These are phyloP conservation scores for Cyanidioschyzon merolae DNA, from an alignment of 23 red algal genomes.

Conservation along the genomic window DNA sequence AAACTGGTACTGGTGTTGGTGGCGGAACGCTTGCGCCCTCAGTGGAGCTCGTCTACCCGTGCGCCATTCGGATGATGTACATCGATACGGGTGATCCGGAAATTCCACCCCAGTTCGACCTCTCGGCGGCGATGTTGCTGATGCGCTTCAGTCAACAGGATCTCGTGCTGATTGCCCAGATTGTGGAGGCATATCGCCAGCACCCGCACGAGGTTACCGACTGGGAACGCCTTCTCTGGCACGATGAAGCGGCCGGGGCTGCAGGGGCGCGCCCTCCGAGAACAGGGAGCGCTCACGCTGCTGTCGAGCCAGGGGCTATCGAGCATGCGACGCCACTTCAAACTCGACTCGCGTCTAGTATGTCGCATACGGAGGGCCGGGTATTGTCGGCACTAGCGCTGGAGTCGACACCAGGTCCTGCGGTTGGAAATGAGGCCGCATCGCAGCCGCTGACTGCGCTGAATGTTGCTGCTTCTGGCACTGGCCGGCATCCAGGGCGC, in stretches of 20 bases:
- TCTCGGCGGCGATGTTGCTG: neutral
- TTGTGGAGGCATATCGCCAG: neutral
- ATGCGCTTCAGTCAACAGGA: neutral
- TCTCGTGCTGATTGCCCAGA: neutral
- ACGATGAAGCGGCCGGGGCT: neutral
- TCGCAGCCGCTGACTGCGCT: too few species aligned
- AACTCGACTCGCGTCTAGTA: too few species aligned
- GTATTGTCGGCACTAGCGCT: too few species aligned
- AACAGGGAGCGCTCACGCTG: too few species aligned
- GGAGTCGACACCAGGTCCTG: too few species aligned
- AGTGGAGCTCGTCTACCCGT: slow-evolving; percentile 11
- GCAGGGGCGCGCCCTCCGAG: too few species aligned
- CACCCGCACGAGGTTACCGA: neutral
- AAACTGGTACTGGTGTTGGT: neutral
- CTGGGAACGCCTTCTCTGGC: neutral
- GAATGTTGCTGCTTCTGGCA: too few species aligned
- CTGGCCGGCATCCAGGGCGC: too few species aligned
- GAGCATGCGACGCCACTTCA: too few species aligned
- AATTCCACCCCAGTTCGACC: neutral
- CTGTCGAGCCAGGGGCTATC: too few species aligned
- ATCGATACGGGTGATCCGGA: neutral
- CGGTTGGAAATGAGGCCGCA: too few species aligned
- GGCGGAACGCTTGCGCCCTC: neutral
- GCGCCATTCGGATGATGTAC: slow-evolving; percentile 2
- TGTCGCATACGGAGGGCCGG: too few species aligned